These are phyloP conservation scores for Cryptosporidium viatorum DNA, from an alignment of 169 alveolate species.

Conservation along the genomic window DNA sequence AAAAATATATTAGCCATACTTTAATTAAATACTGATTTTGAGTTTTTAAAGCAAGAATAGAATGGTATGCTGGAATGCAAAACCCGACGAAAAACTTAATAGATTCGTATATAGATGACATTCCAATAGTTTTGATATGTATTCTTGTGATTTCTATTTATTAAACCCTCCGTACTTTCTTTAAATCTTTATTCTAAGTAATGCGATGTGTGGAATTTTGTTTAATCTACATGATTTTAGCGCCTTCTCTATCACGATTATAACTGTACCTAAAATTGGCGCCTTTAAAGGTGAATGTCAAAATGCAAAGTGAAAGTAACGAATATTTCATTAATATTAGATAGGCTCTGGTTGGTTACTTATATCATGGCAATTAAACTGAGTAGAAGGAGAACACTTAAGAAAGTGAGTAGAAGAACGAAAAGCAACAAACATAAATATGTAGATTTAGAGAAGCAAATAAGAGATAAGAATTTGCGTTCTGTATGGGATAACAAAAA, in stretches of 20 bases:
- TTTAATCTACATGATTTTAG: not conserved
- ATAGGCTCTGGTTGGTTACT: not conserved
- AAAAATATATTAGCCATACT: constrained; percentile 46
- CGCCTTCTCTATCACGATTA: not conserved
- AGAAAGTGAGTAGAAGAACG: constrained; percentile 57
- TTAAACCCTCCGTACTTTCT: not conserved
- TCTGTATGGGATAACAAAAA: constrained; percentile 44
- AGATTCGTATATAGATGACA: not conserved
- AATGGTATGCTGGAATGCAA: constrained; percentile 37
- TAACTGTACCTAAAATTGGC: not conserved
- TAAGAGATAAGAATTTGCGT: constrained; percentile 61
- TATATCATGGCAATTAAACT: constrained; percentile 57
- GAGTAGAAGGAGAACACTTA: constrained; percentile 56
- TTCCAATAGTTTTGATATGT: not conserved
- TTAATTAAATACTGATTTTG: constrained; percentile 14
- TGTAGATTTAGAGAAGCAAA: constrained; percentile 69
- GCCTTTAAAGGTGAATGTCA: not conserved
- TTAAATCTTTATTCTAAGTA: too few relatives aligned
- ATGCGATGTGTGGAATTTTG: not conserved
- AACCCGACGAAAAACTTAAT: constrained; percentile 14
- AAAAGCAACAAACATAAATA: constrained; percentile 47
- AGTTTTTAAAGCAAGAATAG: constrained; percentile 23
- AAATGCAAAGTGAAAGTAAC: not conserved
- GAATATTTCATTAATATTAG: too few relatives aligned
- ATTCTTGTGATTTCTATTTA: not conserved